Evolutionary conservation across 768 basidiomycete species (phyloP).

Genomic region (Phlebiopsis flavidoalba): DNA sequence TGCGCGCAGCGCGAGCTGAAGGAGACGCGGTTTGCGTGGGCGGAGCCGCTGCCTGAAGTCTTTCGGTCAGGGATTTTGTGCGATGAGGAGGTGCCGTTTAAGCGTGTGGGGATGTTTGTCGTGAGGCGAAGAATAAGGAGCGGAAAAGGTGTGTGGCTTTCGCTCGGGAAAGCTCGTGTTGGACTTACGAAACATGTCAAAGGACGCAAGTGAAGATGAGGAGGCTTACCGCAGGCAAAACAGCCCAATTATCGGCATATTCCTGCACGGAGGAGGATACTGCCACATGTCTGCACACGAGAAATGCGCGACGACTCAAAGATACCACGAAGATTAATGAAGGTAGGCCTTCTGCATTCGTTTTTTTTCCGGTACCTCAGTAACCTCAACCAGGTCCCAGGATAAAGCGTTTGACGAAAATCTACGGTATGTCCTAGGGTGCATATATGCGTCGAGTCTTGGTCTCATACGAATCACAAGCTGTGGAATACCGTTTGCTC

Average conservation of each 20-base stretch:
- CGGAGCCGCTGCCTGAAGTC: constrained; percentile 34
- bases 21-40: constrained; percentile 48
- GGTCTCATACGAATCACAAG: constrained; percentile 3
- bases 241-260: constrained; percentile 40
- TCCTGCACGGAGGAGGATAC: constrained; percentile 52
- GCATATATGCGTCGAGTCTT: background rate
- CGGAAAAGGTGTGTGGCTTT: constrained; percentile 15
- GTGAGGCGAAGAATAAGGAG: constrained; percentile 34
- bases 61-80: constrained; percentile 39
- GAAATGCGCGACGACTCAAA: constrained; percentile 38
- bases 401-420: constrained; percentile 31
- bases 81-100: constrained; percentile 35
- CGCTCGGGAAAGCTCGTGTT: background rate
- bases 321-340: constrained; percentile 42
- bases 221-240: constrained; percentile 6
- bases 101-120: constrained; percentile 40
- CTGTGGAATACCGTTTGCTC: constrained; percentile 48
- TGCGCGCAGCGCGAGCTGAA: constrained; percentile 30
- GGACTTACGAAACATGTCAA: background rate
- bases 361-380: background rate
- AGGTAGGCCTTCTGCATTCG: constrained; percentile 23
- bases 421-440: constrained; percentile 19
- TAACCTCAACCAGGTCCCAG: constrained; percentile 4
- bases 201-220: background rate
- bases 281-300: constrained; percentile 57